phyloP scores from a whole-genome alignment of 768 basidiomycete species.

The Suillus weaverae region DNA sequence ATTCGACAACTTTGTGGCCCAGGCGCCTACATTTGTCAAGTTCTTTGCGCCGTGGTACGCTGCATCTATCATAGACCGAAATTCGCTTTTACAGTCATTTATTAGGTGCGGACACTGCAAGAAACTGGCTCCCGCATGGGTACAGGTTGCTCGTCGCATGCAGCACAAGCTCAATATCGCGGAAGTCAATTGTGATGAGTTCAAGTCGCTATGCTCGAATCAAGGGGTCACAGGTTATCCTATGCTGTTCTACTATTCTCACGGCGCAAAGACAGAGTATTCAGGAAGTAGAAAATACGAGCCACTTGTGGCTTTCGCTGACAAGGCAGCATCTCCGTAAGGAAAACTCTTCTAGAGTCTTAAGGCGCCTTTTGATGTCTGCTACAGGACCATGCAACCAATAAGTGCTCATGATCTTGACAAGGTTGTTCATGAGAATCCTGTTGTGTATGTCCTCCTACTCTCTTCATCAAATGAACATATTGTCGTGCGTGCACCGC shows the following conservation, averaged over 20 bases:
- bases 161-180: slow-evolving; percentile 73
- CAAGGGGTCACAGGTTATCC: slow-evolving; percentile 82
- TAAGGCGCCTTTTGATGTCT: slow-evolving; percentile 5
- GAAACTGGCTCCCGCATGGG: slow-evolving; percentile 84
- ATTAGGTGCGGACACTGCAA: slow-evolving; percentile 93
- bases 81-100: neutral
- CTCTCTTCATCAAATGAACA: slow-evolving; percentile 35
- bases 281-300: slow-evolving; percentile 69
- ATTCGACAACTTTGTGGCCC: slow-evolving; percentile 40
- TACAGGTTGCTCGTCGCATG: slow-evolving; percentile 68
- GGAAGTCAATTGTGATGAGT: slow-evolving; percentile 86
- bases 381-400: slow-evolving; percentile 38
- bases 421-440: slow-evolving; percentile 41
- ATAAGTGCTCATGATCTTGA: slow-evolving; percentile 46
- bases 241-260: slow-evolving; percentile 68
- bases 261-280: slow-evolving; percentile 70
- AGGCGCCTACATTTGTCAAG: slow-evolving; percentile 63
- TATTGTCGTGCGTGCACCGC: slow-evolving; percentile 31
- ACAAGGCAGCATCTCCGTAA: slow-evolving; percentile 73
- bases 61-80: neutral
- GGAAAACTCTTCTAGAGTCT: slow-evolving; percentile 27
- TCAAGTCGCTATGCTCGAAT: slow-evolving; percentile 62
- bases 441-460: slow-evolving; percentile 63
- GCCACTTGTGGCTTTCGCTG: slow-evolving; percentile 69
- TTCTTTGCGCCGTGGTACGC: slow-evolving; percentile 88